Evolutionary conservation across 768 basidiomycete species (phyloP), one percentile per base, ranked within the genome.

Genomic region (Mycena filopes): DNA sequence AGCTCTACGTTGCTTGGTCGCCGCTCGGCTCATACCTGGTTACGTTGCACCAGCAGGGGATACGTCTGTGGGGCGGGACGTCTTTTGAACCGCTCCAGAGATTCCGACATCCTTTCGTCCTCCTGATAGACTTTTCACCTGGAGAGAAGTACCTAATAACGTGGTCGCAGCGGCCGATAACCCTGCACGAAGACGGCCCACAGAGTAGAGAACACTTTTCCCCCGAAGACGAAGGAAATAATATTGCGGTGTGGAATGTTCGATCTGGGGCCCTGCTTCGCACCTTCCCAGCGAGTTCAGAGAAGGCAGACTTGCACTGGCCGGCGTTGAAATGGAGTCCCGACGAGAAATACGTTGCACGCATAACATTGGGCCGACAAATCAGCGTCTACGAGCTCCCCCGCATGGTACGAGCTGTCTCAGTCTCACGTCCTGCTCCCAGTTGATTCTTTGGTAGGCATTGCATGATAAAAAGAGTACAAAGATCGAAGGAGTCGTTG

Each of bases 1-100:
- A 99, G 73, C 86, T 97, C 55, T 99, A 97, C 78, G 90, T 95
- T n/a, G 91, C 93, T 28, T 99, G 98, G 98, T 99, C 98, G 23
- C 96, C 96, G n/a, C 84, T 92, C 55, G 98, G 98, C 33, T 98
- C 96, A 20, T 94, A 91, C 75, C 84, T 99, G 66, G 91, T 95
- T 40, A 96, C 97, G 2, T 86, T 98, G 48, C 96, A 98, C 76
- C 89, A 94, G 40, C 96, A 95, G 76, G 98, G 98, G 77, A 93
- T 98, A 62, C 92, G 94, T 29, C 83, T 99, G 38, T 99, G 96
- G 95, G 97, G 95, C 49, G 98, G 98, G 13, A 78, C 90, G 28
- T 94, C 94, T 13, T 98, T 94, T 90, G 88, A 91, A 69, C 89
- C 87, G 49, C 89, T 93, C 66, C 90, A 93, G 74, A 91, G 94